Evolutionary conservation across 2,329 filamentous ascomycete species (phyloP), one percentile per base, ranked within the genome.

Genomic region (Coniochaeta ligniaria): DNA sequence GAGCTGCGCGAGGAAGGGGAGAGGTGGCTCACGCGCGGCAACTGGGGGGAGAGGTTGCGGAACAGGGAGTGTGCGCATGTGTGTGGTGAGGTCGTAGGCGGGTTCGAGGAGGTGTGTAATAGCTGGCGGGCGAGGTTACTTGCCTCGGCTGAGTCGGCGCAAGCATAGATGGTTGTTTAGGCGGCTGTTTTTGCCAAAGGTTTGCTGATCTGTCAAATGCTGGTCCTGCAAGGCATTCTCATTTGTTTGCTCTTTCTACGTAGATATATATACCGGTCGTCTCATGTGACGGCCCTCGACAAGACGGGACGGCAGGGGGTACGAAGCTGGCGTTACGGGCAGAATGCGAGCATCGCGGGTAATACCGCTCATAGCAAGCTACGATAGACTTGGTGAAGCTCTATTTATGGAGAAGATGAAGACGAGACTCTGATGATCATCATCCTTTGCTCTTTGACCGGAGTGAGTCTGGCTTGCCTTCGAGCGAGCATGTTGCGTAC

Each of bases 21-120:
- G 65, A 78, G 85, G 60, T 96, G 92, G 86, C 83, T 99, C 55
- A 85, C 88, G 62, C 84, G 83, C 41, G 92, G 91, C 7, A 90
- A 92, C 67, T 97, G 94, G 93, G 85, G 92, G 57, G 86, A 88
- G 66, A 83, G 89, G 60, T 74, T 97, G 38, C 80, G 84, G 64
- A 87, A 86, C 59, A 83, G 94, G 60, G 92, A 96, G 73, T 96
- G 92, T 63, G 92, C 90, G 8, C 82, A 82, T 24, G 90, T 94
- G 16, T 98, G 95, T 73, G 83, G 87, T 5, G 92, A 96, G 63
- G 93, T 99, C 1, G 88, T 97, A 36, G 88, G 89, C 54, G 95
- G 95, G 0, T 98, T 99, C 69, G 94, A 97, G 73, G 88, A 92
- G 70, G 87, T 94, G 1, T 97, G 92, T 75, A 88, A 93, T 61